Conservation (phyloP, 371 early-diverging fungal genomes). For the Phascolomyces articulosus region DNA sequence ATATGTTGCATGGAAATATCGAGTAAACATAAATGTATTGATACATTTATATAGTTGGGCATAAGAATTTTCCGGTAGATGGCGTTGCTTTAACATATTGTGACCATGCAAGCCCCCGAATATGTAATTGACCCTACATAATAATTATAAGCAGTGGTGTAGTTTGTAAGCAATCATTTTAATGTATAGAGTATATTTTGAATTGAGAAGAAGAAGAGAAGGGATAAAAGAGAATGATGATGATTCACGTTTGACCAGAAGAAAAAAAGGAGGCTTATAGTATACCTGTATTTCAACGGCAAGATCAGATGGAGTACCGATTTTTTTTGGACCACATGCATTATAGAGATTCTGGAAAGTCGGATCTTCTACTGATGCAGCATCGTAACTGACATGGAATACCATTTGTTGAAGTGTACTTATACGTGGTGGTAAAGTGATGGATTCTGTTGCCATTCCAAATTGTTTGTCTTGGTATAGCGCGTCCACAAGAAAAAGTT, state of each 20-base stretch:
- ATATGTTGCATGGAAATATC: too few species aligned
- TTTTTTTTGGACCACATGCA: slow-evolving; percentile 28
- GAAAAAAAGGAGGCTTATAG: too few species aligned
- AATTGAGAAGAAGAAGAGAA: not conserved
- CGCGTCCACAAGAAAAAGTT: not conserved
- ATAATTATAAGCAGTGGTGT: not conserved
- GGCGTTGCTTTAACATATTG: slow-evolving; percentile 3
- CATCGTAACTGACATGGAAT: slow-evolving; percentile 16
- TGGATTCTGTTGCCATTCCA: not conserved
- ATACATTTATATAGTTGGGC: slow-evolving; percentile 1
- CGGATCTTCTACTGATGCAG: slow-evolving; percentile 16
- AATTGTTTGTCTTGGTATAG: not conserved
- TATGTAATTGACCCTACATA: not conserved
- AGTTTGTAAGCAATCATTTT: too few species aligned
- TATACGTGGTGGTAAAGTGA: slow-evolving; percentile 10
- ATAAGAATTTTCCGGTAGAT: not conserved
- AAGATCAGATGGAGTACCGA: slow-evolving; percentile 8
- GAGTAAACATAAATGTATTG: too few species aligned
- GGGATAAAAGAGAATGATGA: too few species aligned
- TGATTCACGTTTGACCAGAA: too few species aligned
- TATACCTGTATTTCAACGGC: slow-evolving; percentile 2
- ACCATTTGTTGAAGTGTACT: slow-evolving; percentile 7
- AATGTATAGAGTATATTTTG: too few species aligned
- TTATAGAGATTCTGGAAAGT: slow-evolving; percentile 26
- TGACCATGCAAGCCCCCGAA: slow-evolving; percentile 9